A percentile compares a stretch with the other conserved stretches of the same genome.
Evolutionary conservation across 148 eudicot genomes (phyloP).

Genomic region (Nyssa sinensis): DNA sequence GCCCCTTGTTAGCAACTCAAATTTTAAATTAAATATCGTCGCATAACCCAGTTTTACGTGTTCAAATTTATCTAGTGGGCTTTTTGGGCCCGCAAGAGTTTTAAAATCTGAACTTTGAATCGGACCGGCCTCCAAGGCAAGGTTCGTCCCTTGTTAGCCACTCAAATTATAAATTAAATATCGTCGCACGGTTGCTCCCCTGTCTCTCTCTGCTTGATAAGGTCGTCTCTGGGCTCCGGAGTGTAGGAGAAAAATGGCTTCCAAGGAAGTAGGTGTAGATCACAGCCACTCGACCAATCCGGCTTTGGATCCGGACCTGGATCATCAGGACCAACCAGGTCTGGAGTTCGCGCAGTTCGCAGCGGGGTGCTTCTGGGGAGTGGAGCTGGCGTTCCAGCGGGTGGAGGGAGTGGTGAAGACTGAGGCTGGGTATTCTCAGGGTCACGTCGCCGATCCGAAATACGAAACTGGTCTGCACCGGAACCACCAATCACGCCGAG

Average conservation of each 20-base stretch:
- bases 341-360: constrained; percentile 82
- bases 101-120: too few relatives aligned
- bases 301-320: constrained; percentile 60
- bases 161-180: too few relatives aligned
- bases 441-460: constrained; percentile 63
- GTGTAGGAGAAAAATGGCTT: not conserved
- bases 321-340: constrained; percentile 47
- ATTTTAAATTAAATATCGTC: too few relatives aligned
- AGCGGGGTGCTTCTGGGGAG: constrained; percentile 98
- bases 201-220: too few relatives aligned
- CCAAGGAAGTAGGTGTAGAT: not conserved
- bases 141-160: too few relatives aligned
- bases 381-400: constrained; percentile 85
- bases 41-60: too few relatives aligned
- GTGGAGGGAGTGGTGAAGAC: constrained; percentile 72
- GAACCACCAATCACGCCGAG: constrained; percentile 68
- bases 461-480: constrained; percentile 69
- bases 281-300: constrained; percentile 73
- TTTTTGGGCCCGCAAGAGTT: too few relatives aligned
- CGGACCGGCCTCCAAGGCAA: too few relatives aligned
- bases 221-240: not conserved
- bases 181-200: too few relatives aligned
- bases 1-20: too few relatives aligned
- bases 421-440: constrained; percentile 94
- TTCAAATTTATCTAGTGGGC: too few relatives aligned